phyloP scores from a whole-genome alignment of 495 filamentous ascomycete genomes.

The Neurospora cerealis region DNA sequence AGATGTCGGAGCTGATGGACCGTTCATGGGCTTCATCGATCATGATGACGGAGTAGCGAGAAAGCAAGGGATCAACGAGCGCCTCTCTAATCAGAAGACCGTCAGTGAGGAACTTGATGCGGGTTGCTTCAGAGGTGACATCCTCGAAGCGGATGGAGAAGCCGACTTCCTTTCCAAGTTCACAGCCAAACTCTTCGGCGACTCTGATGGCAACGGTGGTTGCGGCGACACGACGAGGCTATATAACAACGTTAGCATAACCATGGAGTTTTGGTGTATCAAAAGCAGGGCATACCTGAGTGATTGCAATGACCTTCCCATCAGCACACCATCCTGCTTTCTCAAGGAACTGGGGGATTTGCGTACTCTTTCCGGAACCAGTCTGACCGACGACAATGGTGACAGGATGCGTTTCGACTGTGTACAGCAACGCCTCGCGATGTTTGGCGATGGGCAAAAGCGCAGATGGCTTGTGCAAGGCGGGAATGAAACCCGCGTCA shows the following conservation, averaged over 20 bases:
- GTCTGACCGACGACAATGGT: conserved; percentile 83
- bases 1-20: conserved; percentile 85
- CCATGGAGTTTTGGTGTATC: neutral
- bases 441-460: conserved; percentile 72
- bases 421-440: conserved; percentile 60
- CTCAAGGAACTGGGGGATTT: conserved; percentile 80
- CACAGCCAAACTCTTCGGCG: conserved; percentile 85
- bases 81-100: conserved; percentile 90
- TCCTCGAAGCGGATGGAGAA: conserved; percentile 97
- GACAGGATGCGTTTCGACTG: conserved; percentile 66
- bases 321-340: conserved; percentile 83
- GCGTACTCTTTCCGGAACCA: conserved; percentile 85
- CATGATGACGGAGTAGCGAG: conserved; percentile 95
- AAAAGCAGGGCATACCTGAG: conserved; percentile 54
- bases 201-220: conserved; percentile 86
- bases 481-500: conserved; percentile 56
- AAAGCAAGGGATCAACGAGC: conserved; percentile 83
- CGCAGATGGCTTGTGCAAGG: conserved; percentile 66
- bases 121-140: conserved; percentile 74
- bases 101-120: conserved; percentile 95
- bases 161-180: conserved; percentile 88
- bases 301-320: conserved; percentile 73
- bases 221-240: conserved; percentile 89
- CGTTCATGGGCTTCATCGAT: conserved; percentile 97
- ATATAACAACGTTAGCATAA: conserved; percentile 26